These are phyloP conservation scores for Candida arabinofermentans DNA, from an alignment of 805 yeast species.

Conservation along the genomic window DNA sequence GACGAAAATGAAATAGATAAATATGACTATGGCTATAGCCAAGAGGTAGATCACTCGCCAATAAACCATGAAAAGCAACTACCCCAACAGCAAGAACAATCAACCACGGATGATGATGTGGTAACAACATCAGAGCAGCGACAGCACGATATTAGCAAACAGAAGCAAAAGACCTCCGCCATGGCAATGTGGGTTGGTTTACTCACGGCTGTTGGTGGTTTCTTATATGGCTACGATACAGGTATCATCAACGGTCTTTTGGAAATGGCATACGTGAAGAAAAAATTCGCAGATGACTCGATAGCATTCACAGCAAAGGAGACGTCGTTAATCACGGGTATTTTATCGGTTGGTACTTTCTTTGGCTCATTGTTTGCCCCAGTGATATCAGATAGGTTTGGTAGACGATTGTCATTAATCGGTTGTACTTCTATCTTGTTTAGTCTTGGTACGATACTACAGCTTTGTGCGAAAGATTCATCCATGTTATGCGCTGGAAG, in stretches of 20 bases:
- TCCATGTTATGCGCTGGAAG: conserved; percentile 67
- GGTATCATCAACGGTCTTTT: conserved; percentile 76
- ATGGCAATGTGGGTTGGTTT: conserved; percentile 73
- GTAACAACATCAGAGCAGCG: not conserved
- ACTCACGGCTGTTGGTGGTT: conserved; percentile 89
- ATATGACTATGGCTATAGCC: too few relatives aligned
- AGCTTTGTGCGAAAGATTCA: conserved; percentile 48
- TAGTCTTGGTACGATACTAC: conserved; percentile 67
- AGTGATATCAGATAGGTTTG: conserved; percentile 62
- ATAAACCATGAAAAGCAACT: not conserved
- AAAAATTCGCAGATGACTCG: conserved; percentile 48
- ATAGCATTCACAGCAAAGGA: conserved; percentile 44
- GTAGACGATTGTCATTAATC: conserved; percentile 66
- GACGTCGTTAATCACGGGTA: conserved; percentile 69
- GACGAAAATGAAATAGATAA: too few relatives aligned
- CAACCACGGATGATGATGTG: not conserved
- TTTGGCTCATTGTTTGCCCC: conserved; percentile 61
- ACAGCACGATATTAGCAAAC: conserved; percentile 2
- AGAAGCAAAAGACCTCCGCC: conserved; percentile 38
- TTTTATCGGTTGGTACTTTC: conserved; percentile 80
- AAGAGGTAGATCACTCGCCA: too few relatives aligned
- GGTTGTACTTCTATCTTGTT: conserved; percentile 59
- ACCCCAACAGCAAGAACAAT: not conserved
- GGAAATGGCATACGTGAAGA: conserved; percentile 67
- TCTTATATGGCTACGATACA: conserved; percentile 85